Percentiles rank a stretch among this genome's conserved stretches.
These are phyloP conservation scores for Lepidium campestre DNA, from an alignment of 441 rosid genomes.

Conservation along the genomic window DNA sequence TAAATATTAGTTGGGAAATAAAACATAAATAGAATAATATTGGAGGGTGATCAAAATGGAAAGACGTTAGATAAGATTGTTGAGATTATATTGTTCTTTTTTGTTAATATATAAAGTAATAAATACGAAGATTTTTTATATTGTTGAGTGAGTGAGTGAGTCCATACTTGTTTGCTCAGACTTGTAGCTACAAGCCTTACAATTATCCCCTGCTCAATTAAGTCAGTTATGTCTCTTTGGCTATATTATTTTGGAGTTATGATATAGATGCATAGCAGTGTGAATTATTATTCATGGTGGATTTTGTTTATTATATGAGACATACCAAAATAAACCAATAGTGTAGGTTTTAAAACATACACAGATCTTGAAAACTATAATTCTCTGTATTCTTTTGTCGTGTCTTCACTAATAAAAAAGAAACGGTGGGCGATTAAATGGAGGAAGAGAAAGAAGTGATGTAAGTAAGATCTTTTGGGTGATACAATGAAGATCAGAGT, in stretches of 20 bases:
- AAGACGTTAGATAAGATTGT: constrained; percentile 21
- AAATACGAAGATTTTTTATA: background rate
- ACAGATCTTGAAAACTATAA: constrained; percentile 8
- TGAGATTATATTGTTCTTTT: background rate
- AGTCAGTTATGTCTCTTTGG: background rate
- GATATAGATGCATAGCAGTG: constrained; percentile 8
- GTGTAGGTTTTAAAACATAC: constrained; percentile 1
- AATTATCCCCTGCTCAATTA: constrained; percentile 1
- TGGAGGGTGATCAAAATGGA: background rate
- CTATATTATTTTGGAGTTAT: constrained; percentile 7
- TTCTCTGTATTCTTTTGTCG: constrained; percentile 7
- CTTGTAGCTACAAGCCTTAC: constrained; percentile 13
- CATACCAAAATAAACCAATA: constrained; percentile 16
- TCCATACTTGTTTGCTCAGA: constrained; percentile 24
- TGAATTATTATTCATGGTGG: background rate
- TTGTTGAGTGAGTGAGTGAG: constrained; percentile 1
- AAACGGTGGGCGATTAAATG: constrained; percentile 16
- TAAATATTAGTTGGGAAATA: constrained; percentile 19
- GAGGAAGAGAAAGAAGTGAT: constrained; percentile 5
- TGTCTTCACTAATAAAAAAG: too few relatives aligned
- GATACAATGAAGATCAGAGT: constrained; percentile 20
- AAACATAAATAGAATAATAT: background rate
- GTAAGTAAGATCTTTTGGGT: constrained; percentile 29
- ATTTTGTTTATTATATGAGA: background rate
- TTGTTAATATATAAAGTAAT: background rate